Base-by-base conservation (phyloP, 805 yeast species). In the Ogataea henricii region DNA sequence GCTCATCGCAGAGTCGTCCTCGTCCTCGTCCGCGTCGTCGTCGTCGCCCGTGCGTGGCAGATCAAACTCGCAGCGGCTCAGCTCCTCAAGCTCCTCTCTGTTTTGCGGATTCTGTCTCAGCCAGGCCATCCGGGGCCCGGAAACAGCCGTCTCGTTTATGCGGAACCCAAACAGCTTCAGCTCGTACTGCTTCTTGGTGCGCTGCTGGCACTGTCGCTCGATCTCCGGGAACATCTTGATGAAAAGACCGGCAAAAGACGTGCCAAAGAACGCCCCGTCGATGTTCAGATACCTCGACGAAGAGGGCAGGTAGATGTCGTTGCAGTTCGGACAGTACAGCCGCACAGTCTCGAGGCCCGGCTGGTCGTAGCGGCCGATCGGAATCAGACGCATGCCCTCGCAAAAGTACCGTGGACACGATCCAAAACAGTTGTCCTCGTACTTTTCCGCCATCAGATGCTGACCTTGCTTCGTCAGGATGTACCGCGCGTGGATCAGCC, bases 51-150 rank as follows among this genome's bases (percentile, higher is more conserved):
- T 56, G 14, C 43, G 58, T 1, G 88, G 87, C 18, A 81, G 63
- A 34, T 70, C 75, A 57, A 78, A 84, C 63, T 86, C 89, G 62
- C 94, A 87, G 30, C 67, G 69, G 5, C 79, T 75, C 54, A 73
- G 82, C 59, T 88, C 95, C 43, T 70, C 75, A 56, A 78, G 67
- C 59, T 87, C 91, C 36, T 73, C 80, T 16, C 70, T 75, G 3
- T 81, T 76, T 37, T 71, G 70, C 3, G 98, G 98, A 54, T 78
- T 73, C 64, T 82, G 83, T 58, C 98, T 80, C 52, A 92, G 74
- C 99, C 99, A 94, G 59, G 78, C 79, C 98, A 94, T 94, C 57
- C 98, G 78, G n/a, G 95, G 91, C 0, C 99, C 99, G 40, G 87
- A 77, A 25, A 77, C 71, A 38, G 96, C 85, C 46, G 70, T 62